Evolutionary conservation across 2,329 filamentous ascomycete species (phyloP).

Genomic region (Pyrenophora graminea): DNA sequence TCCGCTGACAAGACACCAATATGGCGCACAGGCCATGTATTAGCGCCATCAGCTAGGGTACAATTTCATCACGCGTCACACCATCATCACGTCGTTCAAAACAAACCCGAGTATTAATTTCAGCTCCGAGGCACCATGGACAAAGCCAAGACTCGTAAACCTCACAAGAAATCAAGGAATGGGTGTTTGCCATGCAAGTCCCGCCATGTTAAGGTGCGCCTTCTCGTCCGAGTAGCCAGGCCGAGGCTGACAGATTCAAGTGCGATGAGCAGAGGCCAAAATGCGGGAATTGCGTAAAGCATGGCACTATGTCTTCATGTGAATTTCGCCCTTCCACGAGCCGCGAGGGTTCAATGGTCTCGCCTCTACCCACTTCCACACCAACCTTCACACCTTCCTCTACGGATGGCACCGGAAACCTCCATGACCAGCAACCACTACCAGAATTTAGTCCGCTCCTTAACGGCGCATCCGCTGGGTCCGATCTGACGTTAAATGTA

Average conservation of each 20-base stretch:
- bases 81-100: conserved; percentile 4
- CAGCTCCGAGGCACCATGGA: conserved; percentile 24
- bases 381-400: conserved; percentile 22
- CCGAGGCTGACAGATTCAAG: conserved; percentile 22
- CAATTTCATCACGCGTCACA: conserved; percentile 9
- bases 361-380: conserved; percentile 17
- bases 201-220: conserved; percentile 36
- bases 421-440: conserved; percentile 8
- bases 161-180: conserved; percentile 38
- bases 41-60: conserved; percentile 9
- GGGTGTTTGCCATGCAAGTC: conserved; percentile 37
- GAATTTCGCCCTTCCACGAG: conserved; percentile 30
- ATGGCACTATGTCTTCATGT: conserved; percentile 32
- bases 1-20: too few species aligned
- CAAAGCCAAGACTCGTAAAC: conserved; percentile 32
- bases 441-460: neutral
- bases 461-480: conserved; percentile 1
- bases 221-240: neutral
- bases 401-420: conserved; percentile 12
- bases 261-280: conserved; percentile 39
- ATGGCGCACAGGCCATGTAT: neutral
- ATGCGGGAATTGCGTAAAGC: conserved; percentile 40
- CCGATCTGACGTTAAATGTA: conserved; percentile 22
- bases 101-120: conserved; percentile 5
- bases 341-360: conserved; percentile 19